A percentile compares a stretch with the other conserved stretches of the same genome.
phyloP scores from a whole-genome alignment of 192 early-diverging fungal species.

The Entophlyctis luteolus region DNA sequence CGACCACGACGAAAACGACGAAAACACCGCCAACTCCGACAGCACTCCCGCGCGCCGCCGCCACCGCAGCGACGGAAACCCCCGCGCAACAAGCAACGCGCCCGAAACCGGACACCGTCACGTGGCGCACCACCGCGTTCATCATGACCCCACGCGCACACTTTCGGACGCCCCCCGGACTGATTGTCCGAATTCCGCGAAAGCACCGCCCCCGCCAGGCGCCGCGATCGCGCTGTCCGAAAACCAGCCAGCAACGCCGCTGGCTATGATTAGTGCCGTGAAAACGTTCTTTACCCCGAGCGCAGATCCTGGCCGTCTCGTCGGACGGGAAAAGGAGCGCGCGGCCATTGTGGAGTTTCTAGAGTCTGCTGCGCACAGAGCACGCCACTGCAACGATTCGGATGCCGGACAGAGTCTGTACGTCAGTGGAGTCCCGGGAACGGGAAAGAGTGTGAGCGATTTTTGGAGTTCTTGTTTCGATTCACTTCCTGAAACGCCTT shows the following conservation, averaged over 20 bases:
- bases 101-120: too few species aligned
- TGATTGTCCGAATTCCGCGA: too few species aligned
- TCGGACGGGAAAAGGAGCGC: constrained; percentile 64
- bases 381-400: not conserved
- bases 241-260: too few species aligned
- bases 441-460: constrained; percentile 80
- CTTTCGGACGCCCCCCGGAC: too few species aligned
- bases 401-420: constrained; percentile 47
- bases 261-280: too few species aligned
- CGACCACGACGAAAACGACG: not conserved
- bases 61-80: not conserved
- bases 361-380: constrained; percentile 42
- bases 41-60: not conserved
- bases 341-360: constrained; percentile 50
- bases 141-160: too few species aligned
- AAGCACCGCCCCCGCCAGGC: too few species aligned
- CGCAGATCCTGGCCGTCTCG: constrained; percentile 54
- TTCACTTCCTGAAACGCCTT: not conserved
- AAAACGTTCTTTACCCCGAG: too few species aligned
- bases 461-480: constrained; percentile 43
- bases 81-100: not conserved
- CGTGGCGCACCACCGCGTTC: too few species aligned
- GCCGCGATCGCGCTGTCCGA: too few species aligned
- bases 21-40: not conserved
- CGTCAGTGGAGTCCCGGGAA: constrained; percentile 87